Evolutionary conservation across 768 basidiomycete species (phyloP).

Genomic region (Galerina marginata): DNA sequence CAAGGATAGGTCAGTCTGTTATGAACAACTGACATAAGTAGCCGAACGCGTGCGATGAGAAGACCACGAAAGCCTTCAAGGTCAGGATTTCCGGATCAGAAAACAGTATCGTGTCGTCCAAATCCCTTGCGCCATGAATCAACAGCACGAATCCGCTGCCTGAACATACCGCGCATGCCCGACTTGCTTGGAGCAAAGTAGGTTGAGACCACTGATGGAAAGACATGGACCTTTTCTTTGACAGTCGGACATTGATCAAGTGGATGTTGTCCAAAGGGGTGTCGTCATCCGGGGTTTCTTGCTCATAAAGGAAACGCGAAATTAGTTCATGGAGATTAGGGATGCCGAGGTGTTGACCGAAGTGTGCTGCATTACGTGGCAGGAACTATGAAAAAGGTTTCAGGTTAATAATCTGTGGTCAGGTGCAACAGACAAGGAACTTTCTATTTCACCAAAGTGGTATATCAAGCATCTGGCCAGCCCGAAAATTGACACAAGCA

Average conservation of each 20-base stretch:
- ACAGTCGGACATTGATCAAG: conserved; percentile 24
- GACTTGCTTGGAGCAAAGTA: conserved; percentile 42
- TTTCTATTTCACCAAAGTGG: no score
- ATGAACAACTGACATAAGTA: conserved; percentile 31
- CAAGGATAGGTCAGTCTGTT: conserved; percentile 23
- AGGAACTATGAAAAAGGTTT: conserved; percentile 1
- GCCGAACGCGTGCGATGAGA: conserved; percentile 25
- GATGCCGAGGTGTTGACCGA: conserved; percentile 3
- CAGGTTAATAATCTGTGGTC: conserved; percentile 21
- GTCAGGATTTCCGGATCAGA: conserved; percentile 20
- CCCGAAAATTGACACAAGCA: conserved; percentile 14
- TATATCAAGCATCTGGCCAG: conserved; percentile 19
- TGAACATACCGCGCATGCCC: conserved; percentile 32
- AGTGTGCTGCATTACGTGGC: no score
- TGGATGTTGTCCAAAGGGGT: conserved; percentile 18
- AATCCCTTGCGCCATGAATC: conserved; percentile 31
- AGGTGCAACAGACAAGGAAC: background rate
- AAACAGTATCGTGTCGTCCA: conserved; percentile 32
- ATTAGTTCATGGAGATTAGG: conserved; percentile 11
- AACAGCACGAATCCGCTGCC: conserved; percentile 33
- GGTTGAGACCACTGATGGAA: conserved; percentile 30
- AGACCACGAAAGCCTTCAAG: conserved; percentile 30
- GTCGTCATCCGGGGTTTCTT: conserved; percentile 5
- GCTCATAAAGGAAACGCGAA: conserved; percentile 14
- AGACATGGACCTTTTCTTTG: conserved; percentile 22